Evolutionary conservation across 73 alveolate species (phyloP), one percentile per base, ranked within the genome.

Genomic region (Symbiodinium natans): DNA sequence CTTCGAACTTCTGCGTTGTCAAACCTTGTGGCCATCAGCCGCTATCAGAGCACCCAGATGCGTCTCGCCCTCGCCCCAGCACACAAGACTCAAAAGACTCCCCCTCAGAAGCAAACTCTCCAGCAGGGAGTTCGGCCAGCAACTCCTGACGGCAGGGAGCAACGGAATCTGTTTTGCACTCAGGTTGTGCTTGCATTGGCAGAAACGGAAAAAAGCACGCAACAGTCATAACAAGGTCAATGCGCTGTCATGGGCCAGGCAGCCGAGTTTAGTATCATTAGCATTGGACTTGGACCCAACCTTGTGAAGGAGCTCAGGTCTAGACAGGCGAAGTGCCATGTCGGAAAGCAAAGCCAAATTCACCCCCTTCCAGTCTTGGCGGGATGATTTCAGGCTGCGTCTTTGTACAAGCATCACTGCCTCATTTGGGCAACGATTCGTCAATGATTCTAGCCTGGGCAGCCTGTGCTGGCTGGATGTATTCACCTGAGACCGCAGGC

Each of bases 1-100:
- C 71, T 86, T 21, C 94, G 83, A 6, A 86, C 94, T 86, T 86
- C 94, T 25, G 94, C 94, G 9, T 71, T 41, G 71, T 86, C 94
- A 38, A 52, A 86, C 83, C 94, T 86, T n/a, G n/a, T n/a, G n/a
- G n/a, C n/a, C n/a, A n/a, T n/a, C n/a, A n/a, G n/a, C n/a, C n/a
- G n/a, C n/a, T n/a, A n/a, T n/a, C n/a, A n/a, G n/a, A n/a, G n/a
- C n/a, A n/a, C n/a, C n/a, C n/a, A n/a, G n/a, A n/a, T n/a, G n/a
- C n/a, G n/a, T n/a, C n/a, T n/a, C n/a, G n/a, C n/a, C n/a, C n/a
- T n/a, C n/a, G n/a, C n/a, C n/a, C n/a, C n/a, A n/a, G n/a, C n/a
- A n/a, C n/a, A n/a, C n/a, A 46, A 46, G 59, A 9, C 59, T 46
- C 13, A 46, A 46, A 13, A 6, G 59, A 46, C 13, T 6, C 59